Conservation (phyloP, 352 stramenopile genomes). For the Globisporangium iwayamae region DNA sequence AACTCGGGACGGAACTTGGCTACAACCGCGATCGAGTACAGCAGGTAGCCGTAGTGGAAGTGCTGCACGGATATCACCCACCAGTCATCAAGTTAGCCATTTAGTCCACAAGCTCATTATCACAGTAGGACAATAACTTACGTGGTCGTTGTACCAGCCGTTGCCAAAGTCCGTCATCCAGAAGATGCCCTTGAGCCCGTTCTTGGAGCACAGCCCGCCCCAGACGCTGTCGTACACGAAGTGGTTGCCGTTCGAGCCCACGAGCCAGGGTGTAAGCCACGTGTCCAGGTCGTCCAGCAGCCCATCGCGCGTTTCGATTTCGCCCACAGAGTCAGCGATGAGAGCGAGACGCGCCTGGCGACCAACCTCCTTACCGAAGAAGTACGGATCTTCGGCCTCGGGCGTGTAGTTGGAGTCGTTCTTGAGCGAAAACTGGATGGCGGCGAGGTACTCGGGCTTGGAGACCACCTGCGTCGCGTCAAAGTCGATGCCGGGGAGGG, state of each 20-base stretch:
- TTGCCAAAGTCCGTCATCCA: constrained; percentile 93
- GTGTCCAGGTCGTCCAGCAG: constrained; percentile 62
- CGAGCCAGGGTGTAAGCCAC: constrained; percentile 77
- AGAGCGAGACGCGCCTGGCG: constrained; percentile 73
- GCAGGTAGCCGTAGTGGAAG: constrained; percentile 96
- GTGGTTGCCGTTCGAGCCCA: constrained; percentile 67
- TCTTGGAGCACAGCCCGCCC: constrained; percentile 89
- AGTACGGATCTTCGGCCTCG: constrained; percentile 70
- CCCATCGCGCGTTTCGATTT: constrained; percentile 41
- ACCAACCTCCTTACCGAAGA: constrained; percentile 84
- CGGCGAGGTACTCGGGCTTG: constrained; percentile 34
- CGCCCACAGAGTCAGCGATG: constrained; percentile 74
- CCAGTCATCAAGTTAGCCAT: neutral
- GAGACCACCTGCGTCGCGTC: constrained; percentile 25
- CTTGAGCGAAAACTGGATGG: constrained; percentile 46
- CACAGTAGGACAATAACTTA: constrained; percentile 32
- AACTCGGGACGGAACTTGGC: constrained; percentile 76
- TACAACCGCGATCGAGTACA: constrained; percentile 84
- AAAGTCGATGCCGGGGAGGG: constrained; percentile 53
- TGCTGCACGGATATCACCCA: constrained; percentile 54
- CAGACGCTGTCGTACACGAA: constrained; percentile 93
- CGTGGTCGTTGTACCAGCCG: constrained; percentile 88
- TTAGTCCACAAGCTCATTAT: neutral
- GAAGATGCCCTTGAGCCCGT: constrained; percentile 88
- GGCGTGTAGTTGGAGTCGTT: constrained; percentile 74